Base-by-base conservation (phyloP, 345 rosid species). In the Lumnitzera littorea region DNA sequence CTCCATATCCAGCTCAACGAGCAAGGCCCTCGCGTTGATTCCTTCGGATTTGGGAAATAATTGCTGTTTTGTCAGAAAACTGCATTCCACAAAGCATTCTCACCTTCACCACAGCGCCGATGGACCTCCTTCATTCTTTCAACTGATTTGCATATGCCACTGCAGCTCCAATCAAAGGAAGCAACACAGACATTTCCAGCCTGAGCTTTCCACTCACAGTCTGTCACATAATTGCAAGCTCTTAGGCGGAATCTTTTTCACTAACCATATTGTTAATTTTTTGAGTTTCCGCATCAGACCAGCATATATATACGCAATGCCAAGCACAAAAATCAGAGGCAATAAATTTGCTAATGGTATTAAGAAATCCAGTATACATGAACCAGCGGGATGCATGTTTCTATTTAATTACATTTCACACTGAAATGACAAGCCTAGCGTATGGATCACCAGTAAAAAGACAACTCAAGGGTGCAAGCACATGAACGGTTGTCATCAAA, bases 191-290 rank as follows among this genome's bases (percentile, higher is more conserved):
- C 50, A 64, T 89, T 91, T 64, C 98, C 95, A 0, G 98, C 98
- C 69, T 89, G 98, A 23, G 92, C 96, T 66, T 86, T 91, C 96
- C 98, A 91, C 77, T 91, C 95, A 14, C 96, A 89, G 69, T 91
- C 96, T 91, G 81, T 16, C 6, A 36, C 49, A 41, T 17, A 13
- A 50, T 16, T 0, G 11, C 16, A n/a, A 16, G 13, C 27, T 50
- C n/a, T 12, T 48, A 27, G 13, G 57, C 46, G 50, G 57, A n/a
- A 62, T 50, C 50, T 17, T 12, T 17, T 50, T 58, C 17, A 46
- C 41, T 17, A 51, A 20, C 52, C 16, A 50, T 64, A 46, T 13
- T 12, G 13, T 47, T 27, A 13, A 27, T 6, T 5, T 36, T 36
- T 7, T 36, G 43, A 36, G 43, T 36, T 36, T 36, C 43, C 10